Percentiles rank a stretch among this genome's conserved stretches.
phyloP scores from a whole-genome alignment of 305 asterid genomes.

The Andrographis paniculata region DNA sequence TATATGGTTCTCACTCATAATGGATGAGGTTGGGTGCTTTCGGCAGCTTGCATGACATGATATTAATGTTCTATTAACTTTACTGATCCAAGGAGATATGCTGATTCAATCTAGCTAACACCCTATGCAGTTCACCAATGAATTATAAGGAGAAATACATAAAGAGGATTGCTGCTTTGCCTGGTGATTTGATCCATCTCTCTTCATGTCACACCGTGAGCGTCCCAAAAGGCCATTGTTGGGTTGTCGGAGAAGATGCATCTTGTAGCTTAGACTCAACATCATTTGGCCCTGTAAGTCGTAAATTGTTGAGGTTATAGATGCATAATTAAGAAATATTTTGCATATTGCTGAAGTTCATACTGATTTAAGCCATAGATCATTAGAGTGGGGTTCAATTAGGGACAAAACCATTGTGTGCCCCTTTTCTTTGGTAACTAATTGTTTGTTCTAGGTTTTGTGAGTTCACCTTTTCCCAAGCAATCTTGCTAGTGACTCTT shows the following conservation, averaged over 20 bases:
- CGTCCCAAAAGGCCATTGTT: conserved; percentile 87
- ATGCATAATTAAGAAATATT: neutral
- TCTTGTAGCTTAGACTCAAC: conserved; percentile 73
- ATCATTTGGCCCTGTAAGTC: conserved; percentile 67
- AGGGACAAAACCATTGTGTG: too few relatives aligned
- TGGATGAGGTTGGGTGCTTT: too few relatives aligned
- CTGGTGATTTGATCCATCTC: conserved; percentile 64
- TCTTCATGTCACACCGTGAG: conserved; percentile 40
- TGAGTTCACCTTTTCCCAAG: too few relatives aligned
- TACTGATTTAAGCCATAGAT: neutral
- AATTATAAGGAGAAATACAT: conserved; percentile 44
- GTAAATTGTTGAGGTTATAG: conserved; percentile 4
- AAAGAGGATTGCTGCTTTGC: conserved; percentile 69
- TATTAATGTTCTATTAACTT: neutral
- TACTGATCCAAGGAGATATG: conserved; percentile 8
- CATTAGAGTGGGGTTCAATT: neutral
- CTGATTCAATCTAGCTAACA: conserved; percentile 9
- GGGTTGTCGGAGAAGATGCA: conserved; percentile 89
- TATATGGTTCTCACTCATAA: too few relatives aligned
- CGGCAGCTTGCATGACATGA: neutral
- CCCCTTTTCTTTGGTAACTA: too few relatives aligned
- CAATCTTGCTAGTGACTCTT: too few relatives aligned
- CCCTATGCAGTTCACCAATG: conserved; percentile 51
- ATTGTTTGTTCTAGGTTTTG: too few relatives aligned
- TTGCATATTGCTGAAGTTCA: conserved; percentile 1